Percentiles rank a stretch among this genome's conserved stretches.
Evolutionary conservation across 352 stramenopile genomes (phyloP).

Genomic region (Pythium folliculosum): DNA sequence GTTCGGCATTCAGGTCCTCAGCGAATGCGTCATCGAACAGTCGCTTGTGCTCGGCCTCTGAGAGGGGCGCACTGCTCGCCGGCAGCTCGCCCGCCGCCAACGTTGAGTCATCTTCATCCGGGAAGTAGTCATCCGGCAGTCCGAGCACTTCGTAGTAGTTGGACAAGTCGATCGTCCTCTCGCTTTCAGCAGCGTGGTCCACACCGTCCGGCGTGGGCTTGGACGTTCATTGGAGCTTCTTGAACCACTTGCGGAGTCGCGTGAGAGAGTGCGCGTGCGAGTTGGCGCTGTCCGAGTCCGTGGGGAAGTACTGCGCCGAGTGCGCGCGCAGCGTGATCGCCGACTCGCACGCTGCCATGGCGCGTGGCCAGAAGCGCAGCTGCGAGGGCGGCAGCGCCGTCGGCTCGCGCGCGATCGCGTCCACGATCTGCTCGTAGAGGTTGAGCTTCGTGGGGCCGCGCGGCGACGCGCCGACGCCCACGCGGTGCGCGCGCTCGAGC

Average conservation of each 20-base stretch:
- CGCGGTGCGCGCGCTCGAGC: constrained; percentile 3
- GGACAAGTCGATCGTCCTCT: background rate
- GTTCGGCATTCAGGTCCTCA: constrained; percentile 30
- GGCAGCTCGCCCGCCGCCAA: background rate
- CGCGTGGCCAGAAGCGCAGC: constrained; percentile 7
- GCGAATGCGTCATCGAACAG: constrained; percentile 31
- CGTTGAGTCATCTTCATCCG: background rate
- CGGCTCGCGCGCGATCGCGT: constrained; percentile 5
- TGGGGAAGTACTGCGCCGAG: constrained; percentile 9
- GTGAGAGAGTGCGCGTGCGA: constrained; percentile 11
- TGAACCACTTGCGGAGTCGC: constrained; percentile 7
- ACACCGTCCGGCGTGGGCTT: background rate
- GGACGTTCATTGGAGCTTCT: background rate
- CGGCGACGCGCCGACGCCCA: background rate
- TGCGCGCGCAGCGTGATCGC: constrained; percentile 18
- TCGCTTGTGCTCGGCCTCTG: constrained; percentile 2
- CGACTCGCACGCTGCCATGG: constrained; percentile 7
- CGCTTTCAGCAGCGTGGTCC: background rate
- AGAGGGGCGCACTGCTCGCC: no score
- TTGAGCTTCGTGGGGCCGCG: background rate
- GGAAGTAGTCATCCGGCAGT: constrained; percentile 10
- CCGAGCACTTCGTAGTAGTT: constrained; percentile 13
- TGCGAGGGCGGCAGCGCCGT: constrained; percentile 7
- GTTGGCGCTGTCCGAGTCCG: background rate
- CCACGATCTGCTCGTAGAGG: constrained; percentile 13